Evolutionary conservation across 805 yeast genomes (phyloP).

Genomic region (Isabelozyma gotoi): DNA sequence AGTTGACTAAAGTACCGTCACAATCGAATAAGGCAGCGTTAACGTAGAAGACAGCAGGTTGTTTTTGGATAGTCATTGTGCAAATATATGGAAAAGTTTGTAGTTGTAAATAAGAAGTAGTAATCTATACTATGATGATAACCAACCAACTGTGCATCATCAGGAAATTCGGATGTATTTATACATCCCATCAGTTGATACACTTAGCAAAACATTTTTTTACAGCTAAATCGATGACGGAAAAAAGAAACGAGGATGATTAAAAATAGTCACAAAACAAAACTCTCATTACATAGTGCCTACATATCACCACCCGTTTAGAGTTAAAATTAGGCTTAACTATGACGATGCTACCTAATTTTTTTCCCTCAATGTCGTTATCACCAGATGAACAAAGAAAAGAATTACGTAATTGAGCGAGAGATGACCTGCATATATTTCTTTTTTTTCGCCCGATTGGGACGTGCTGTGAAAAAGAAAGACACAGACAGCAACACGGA

Average conservation of each 20-base stretch:
- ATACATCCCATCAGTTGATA: not conserved
- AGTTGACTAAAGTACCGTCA: slow-evolving; percentile 84
- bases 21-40: slow-evolving; percentile 66
- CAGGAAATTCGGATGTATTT: not conserved
- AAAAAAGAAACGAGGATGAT: not conserved
- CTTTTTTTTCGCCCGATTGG: not conserved
- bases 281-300: too few species aligned
- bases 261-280: not conserved
- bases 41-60: slow-evolving; percentile 43
- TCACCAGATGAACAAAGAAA: not conserved
- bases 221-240: not conserved
- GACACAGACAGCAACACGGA: not conserved
- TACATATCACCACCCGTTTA: too few species aligned
- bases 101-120: not conserved
- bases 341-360: not conserved
- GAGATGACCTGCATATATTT: not conserved
- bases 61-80: slow-evolving; percentile 35
- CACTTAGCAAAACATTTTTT: not conserved
- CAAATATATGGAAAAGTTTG: not conserved
- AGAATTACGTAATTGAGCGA: not conserved
- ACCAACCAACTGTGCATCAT: too few species aligned
- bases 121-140: too few species aligned
- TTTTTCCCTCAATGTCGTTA: not conserved
- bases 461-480: not conserved
- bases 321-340: not conserved